Conservation (phyloP, 164 flowering plant species). For the Piper longum region DNA sequence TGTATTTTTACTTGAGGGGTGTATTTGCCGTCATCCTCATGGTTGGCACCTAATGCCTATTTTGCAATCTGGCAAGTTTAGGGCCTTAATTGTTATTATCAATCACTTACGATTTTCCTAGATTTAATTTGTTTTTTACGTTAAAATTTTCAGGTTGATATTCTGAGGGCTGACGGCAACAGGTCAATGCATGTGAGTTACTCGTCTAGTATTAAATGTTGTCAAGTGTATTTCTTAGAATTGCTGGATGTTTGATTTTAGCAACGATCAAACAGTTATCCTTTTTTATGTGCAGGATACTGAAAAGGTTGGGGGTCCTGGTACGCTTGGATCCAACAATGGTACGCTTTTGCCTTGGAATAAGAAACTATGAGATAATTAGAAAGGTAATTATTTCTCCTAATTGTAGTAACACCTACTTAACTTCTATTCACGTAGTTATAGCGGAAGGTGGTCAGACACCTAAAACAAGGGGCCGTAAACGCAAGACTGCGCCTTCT, state of each 20-base stretch:
- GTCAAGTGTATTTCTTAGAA: background rate
- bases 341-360: conserved; percentile 20
- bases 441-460: conserved; percentile 17
- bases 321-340: conserved; percentile 29
- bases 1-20: background rate
- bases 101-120: too few species aligned
- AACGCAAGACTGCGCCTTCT: conserved; percentile 12
- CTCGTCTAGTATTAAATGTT: background rate
- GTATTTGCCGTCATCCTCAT: background rate
- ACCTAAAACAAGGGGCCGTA: conserved; percentile 21
- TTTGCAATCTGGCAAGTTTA: background rate
- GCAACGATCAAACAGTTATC: background rate
- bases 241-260: background rate
- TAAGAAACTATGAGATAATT: conserved; percentile 14
- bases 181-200: conserved; percentile 26
- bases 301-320: conserved; percentile 18
- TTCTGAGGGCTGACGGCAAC: conserved; percentile 12
- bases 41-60: background rate
- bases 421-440: conserved; percentile 7
- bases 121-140: too few species aligned
- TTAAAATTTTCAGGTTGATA: conserved; percentile 16
- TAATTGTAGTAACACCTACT: conserved; percentile 1
- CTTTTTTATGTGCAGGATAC: conserved; percentile 21
- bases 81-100: background rate
- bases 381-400: conserved; percentile 16